These are phyloP conservation scores for Scheffersomyces quercinus DNA, from an alignment of 1,139 yeast genomes.

Conservation along the genomic window DNA sequence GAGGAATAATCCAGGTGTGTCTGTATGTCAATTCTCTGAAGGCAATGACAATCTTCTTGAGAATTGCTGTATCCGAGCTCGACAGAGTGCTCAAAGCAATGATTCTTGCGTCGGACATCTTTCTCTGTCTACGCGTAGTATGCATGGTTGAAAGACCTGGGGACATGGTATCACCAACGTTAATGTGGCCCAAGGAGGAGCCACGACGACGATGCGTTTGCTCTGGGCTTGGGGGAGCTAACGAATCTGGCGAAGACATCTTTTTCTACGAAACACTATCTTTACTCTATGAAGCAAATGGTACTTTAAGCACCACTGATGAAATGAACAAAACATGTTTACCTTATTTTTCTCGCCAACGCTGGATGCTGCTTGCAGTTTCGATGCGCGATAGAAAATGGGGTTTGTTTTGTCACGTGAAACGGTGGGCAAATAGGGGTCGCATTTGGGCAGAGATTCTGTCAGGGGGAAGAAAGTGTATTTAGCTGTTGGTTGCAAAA, in stretches of 20 bases:
- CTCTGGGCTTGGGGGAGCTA: too few species aligned
- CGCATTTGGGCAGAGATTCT: too few species aligned
- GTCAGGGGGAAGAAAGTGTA: too few species aligned
- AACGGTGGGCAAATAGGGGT: too few species aligned
- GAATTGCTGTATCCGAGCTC: slow-evolving; percentile 41
- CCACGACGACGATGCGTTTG: slow-evolving; percentile 38
- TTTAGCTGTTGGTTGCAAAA: too few species aligned
- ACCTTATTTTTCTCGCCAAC: not conserved
- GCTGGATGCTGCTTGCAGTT: not conserved
- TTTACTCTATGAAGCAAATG: too few species aligned
- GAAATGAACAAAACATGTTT: too few species aligned
- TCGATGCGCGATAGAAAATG: too few species aligned
- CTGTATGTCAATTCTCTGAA: slow-evolving; percentile 64
- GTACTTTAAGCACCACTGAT: too few species aligned
- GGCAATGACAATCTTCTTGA: slow-evolving; percentile 52
- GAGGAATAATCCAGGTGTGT: slow-evolving; percentile 80
- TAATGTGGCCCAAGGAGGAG: slow-evolving; percentile 59
- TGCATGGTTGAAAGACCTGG: slow-evolving; percentile 53
- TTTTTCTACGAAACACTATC: too few species aligned
- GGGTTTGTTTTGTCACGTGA: too few species aligned
- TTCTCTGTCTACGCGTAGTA: slow-evolving; percentile 34
- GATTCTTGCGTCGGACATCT: slow-evolving; percentile 35
- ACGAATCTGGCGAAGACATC: too few species aligned
- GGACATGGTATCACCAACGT: slow-evolving; percentile 58
- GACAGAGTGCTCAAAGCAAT: slow-evolving; percentile 28